Percentiles rank a stretch among this genome's conserved stretches.
phyloP scores from a whole-genome alignment of 2,329 filamentous ascomycete species.

The Pyrenochaeta sp. region DNA sequence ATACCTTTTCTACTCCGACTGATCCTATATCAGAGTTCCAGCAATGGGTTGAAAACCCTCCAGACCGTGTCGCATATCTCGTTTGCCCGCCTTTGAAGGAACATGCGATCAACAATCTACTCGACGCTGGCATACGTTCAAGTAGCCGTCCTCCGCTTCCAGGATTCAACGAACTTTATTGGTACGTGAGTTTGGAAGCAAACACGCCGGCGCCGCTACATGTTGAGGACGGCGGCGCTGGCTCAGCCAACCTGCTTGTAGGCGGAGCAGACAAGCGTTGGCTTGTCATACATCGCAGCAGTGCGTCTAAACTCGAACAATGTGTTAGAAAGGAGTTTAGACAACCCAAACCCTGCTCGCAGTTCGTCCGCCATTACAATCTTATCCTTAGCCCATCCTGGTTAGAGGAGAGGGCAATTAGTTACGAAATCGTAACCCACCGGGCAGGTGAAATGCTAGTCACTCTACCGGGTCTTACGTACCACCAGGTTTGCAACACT shows the following conservation, averaged over 20 bases:
- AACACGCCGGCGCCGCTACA: conserved; percentile 9
- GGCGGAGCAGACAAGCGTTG: conserved; percentile 14
- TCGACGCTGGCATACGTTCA: conserved; percentile 4
- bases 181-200: conserved; percentile 10
- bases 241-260: conserved; percentile 15
- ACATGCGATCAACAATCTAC: conserved; percentile 8
- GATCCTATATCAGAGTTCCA: conserved; percentile 8
- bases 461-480: conserved; percentile 10
- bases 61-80: conserved; percentile 4
- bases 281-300: conserved; percentile 13
- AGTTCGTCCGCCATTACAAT: conserved; percentile 14
- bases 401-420: conserved; percentile 10
- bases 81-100: conserved; percentile 6
- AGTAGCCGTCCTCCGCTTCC: conserved; percentile 7
- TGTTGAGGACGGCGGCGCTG: conserved; percentile 11
- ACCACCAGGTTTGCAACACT: conserved; percentile 15
- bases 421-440: conserved; percentile 7
- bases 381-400: conserved; percentile 6
- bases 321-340: conserved; percentile 5
- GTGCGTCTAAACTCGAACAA: conserved; percentile 7
- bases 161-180: conserved; percentile 12
- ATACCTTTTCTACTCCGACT: not conserved
- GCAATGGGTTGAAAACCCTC: conserved; percentile 5
- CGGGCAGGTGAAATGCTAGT: conserved; percentile 11
- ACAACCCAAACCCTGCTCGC: conserved; percentile 7